phyloP scores from a whole-genome alignment of 2,329 filamentous ascomycete genomes.

The Diaporthe citrichinensis region DNA sequence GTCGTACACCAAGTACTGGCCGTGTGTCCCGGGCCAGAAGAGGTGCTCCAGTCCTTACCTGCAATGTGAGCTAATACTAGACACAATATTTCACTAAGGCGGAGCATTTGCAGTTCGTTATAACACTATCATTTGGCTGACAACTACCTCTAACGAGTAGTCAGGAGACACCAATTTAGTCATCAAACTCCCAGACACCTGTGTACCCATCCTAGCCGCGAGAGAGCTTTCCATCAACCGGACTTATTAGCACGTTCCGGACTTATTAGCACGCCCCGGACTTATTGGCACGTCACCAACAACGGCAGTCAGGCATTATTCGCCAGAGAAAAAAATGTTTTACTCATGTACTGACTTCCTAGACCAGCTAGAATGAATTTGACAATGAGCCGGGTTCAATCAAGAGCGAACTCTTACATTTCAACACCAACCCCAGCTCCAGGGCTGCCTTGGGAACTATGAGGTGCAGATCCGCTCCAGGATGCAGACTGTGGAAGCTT shows the following conservation, averaged over 20 bases:
- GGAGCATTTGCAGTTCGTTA: constrained; percentile 70
- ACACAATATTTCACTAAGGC: constrained; percentile 72
- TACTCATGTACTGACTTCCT: too few relatives aligned
- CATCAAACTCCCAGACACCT: constrained; percentile 67
- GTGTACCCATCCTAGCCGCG: constrained; percentile 68
- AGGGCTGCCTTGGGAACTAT: too few relatives aligned
- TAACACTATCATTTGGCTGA: constrained; percentile 28
- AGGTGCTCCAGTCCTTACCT: constrained; percentile 68
- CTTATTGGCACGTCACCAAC: constrained; percentile 68
- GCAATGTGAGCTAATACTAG: constrained; percentile 53
- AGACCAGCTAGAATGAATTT: too few relatives aligned
- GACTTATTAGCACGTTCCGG: constrained; percentile 71
- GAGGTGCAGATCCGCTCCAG: too few relatives aligned
- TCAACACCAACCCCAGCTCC: too few relatives aligned
- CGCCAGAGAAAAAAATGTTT: not conserved
- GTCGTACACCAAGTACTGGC: constrained; percentile 69
- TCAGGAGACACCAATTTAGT: constrained; percentile 72
- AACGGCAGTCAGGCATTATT: constrained; percentile 60
- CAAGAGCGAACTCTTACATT: too few relatives aligned
- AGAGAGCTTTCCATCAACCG: constrained; percentile 69
- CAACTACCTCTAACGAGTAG: constrained; percentile 45
- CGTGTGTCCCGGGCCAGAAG: constrained; percentile 71
- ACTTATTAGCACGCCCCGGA: constrained; percentile 71
- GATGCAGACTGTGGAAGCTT: too few relatives aligned
- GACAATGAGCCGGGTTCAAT: too few relatives aligned